A percentile compares a stretch with the other conserved stretches of the same genome.
These are phyloP conservation scores for Aspergillus nidulans DNA, from an alignment of 495 filamentous ascomycete species.

Conservation along the genomic window DNA sequence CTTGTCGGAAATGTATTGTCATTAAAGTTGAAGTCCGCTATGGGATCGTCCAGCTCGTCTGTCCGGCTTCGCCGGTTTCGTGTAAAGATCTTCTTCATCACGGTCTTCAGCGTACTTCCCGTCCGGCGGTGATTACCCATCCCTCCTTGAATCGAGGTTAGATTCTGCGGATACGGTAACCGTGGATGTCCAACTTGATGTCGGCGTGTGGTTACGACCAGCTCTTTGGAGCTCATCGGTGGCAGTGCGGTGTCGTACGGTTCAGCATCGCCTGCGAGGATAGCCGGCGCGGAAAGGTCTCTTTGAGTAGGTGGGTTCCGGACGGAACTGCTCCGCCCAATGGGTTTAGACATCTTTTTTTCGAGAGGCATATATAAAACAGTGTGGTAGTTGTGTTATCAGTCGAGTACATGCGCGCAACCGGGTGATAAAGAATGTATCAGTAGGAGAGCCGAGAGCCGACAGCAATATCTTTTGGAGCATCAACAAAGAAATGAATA, in stretches of 20 bases:
- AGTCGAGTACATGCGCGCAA: slow-evolving; percentile 1
- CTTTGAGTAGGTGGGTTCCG: slow-evolving; percentile 2
- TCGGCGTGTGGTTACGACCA: slow-evolving; percentile 13
- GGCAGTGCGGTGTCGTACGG: slow-evolving; percentile 19
- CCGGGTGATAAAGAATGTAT: background rate
- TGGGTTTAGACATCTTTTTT: slow-evolving; percentile 7
- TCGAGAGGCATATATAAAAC: background rate
- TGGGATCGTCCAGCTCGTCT: slow-evolving; percentile 28
- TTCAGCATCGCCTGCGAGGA: background rate
- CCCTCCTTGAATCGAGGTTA: slow-evolving; percentile 22
- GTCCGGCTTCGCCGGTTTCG: slow-evolving; percentile 38
- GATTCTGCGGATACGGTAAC: slow-evolving; percentile 14
- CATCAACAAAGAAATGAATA: slow-evolving; percentile 1
- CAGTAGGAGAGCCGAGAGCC: background rate
- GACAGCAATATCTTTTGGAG: background rate
- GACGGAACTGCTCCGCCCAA: slow-evolving; percentile 11
- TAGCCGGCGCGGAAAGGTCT: slow-evolving; percentile 1
- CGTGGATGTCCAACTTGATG: slow-evolving; percentile 8
- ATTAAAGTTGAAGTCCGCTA: slow-evolving; percentile 11
- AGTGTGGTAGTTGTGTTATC: background rate
- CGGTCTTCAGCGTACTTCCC: slow-evolving; percentile 42
- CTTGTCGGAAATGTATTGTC: background rate
- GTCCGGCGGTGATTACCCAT: slow-evolving; percentile 36
- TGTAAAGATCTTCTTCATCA: slow-evolving; percentile 47
- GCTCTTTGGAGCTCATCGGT: slow-evolving; percentile 23